Evolutionary conservation across 805 yeast genomes (phyloP), one percentile per base, ranked within the genome.

Genomic region (Pachysolen tannophilus): DNA sequence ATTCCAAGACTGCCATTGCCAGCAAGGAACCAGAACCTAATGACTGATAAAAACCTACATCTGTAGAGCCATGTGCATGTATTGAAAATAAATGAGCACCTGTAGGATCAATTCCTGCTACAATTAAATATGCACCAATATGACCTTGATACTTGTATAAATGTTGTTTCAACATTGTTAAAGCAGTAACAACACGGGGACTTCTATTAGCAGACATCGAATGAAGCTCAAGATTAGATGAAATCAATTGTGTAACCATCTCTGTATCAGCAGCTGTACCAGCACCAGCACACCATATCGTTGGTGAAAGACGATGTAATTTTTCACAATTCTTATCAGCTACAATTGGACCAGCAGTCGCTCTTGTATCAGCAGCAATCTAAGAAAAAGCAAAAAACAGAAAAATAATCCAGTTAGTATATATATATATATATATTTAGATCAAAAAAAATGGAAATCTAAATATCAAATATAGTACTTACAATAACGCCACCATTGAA

Each of bases 201-300:
- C 78, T 76, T 47, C 97, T 77, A 41, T 78, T 78, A 23, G 90
- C 78, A 49, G 82, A 78, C 61, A 87, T 66, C 7, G 94, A 68
- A 59, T 90, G 98, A 42, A 92, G 67, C 61, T 92, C 98, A 44
- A 92, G 65, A 56, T 90, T 88, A 26, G 95, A 84, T 25, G 86
- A 76, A 47, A 87, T 87, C 53, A 92, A 69, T 58, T 87, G 95
- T 5, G 98, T 92, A 26, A 92, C 97, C 78, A 87, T 86, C 58
- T 92, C 97, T 9, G 97, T 92, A 57, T 92, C 98, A 6, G 98
- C 97, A 20, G 98, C 98, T n/a, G 98, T 92, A 59, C 98, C 98
- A 3, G 98, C 98, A 52, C 98, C 98, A 34, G 98, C 98, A 77
- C 98, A 90, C 97, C 97, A 90, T 55, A 88, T 87, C 52, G 72